Evolutionary conservation across 352 stramenopile genomes (phyloP).

Genomic region (Pythium folliculosum): DNA sequence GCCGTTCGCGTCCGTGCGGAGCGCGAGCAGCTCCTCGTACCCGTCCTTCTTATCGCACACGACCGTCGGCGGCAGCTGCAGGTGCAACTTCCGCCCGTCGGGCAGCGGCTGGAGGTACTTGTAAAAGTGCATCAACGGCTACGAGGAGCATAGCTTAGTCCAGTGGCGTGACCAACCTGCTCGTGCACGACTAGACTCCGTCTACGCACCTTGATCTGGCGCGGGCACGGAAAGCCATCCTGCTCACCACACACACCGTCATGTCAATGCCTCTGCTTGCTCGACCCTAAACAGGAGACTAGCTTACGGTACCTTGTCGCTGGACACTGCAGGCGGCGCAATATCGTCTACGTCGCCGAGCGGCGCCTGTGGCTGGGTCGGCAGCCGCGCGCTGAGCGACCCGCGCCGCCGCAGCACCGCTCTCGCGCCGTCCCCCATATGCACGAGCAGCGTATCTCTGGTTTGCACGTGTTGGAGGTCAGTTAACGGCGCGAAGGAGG

Average conservation of each 20-base stretch:
- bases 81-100: constrained; percentile 41
- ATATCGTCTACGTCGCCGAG: background rate
- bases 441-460: background rate
- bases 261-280: no score
- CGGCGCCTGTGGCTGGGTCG: constrained; percentile 40
- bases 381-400: constrained; percentile 53
- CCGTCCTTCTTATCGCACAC: constrained; percentile 57
- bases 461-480: background rate
- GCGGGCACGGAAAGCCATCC: constrained; percentile 35
- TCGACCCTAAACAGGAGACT: no score
- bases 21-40: constrained; percentile 59
- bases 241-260: background rate
- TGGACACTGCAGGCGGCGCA: no score
- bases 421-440: no score
- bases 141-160: background rate
- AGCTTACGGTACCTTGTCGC: constrained; percentile 9
- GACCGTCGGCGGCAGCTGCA: constrained; percentile 65
- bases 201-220: constrained; percentile 34
- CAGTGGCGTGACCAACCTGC: no score
- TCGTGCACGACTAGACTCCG: no score
- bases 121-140: constrained; percentile 80
- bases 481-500: no score
- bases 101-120: constrained; percentile 80
- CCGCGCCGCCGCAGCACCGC: constrained; percentile 20
- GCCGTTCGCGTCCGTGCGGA: constrained; percentile 50